A percentile compares a stretch with the other conserved stretches of the same genome.
These are phyloP conservation scores for Smittium mucronatum DNA, from an alignment of 371 early-diverging fungal genomes.

Conservation along the genomic window DNA sequence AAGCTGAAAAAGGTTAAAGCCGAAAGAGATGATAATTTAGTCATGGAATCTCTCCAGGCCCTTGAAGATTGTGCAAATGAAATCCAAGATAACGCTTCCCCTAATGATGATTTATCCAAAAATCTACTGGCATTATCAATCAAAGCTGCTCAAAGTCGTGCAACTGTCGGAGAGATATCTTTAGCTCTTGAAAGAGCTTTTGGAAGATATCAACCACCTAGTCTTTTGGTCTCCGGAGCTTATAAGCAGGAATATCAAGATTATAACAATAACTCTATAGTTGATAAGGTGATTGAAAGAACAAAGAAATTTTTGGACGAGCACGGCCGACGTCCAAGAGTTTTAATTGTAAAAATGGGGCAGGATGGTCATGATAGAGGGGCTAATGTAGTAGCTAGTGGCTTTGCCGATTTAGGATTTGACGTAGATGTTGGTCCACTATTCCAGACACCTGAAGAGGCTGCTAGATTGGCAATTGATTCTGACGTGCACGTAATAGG, in stretches of 20 bases:
- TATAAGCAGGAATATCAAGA: slow-evolving; percentile 57
- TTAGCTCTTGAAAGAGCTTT: slow-evolving; percentile 59
- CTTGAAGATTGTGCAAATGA: slow-evolving; percentile 41
- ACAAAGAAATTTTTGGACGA: slow-evolving; percentile 42
- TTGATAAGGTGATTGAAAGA: slow-evolving; percentile 42
- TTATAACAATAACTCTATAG: slow-evolving; percentile 35
- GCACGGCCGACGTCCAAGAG: slow-evolving; percentile 66
- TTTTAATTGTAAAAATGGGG: slow-evolving; percentile 78
- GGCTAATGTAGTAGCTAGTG: slow-evolving; percentile 76
- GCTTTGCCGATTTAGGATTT: slow-evolving; percentile 75
- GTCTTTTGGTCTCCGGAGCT: slow-evolving; percentile 65
- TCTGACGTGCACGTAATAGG: slow-evolving; percentile 81
- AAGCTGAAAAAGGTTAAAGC: slow-evolving; percentile 41
- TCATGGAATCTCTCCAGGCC: slow-evolving; percentile 30
- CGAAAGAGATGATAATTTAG: slow-evolving; percentile 36
- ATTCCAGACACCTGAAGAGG: slow-evolving; percentile 76
- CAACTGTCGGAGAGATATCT: slow-evolving; percentile 76
- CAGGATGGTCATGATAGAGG: slow-evolving; percentile 86
- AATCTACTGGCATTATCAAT: slow-evolving; percentile 50
- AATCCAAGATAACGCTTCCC: slow-evolving; percentile 39
- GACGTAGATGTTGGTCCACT: slow-evolving; percentile 81
- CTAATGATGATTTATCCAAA: slow-evolving; percentile 23
- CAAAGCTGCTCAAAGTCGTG: slow-evolving; percentile 53
- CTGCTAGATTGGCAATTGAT: slow-evolving; percentile 72
- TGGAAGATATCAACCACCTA: slow-evolving; percentile 64